Evolutionary conservation across 169 alveolate genomes (phyloP), one percentile per base, ranked within the genome.

Genomic region (Neospora caninum): DNA sequence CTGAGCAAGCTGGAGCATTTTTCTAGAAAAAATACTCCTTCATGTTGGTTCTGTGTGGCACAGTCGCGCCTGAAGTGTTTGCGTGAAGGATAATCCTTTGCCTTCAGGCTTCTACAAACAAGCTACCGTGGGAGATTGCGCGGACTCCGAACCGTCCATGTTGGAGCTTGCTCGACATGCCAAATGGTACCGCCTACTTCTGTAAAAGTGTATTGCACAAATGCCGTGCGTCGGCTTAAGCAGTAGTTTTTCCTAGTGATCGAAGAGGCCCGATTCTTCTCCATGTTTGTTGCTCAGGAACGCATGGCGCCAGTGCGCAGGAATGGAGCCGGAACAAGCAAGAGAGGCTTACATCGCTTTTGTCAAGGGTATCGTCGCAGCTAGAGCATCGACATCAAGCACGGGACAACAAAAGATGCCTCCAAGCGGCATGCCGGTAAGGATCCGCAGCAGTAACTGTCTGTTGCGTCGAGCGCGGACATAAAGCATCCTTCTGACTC

Each of bases 31-130:
- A 49, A 49, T 49, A 13, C 18, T 49, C 58, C 58, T 49, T 49
- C 58, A 13, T 49, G 58, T 49, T 13, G 18, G 18, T 0, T 49
- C 58, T 13, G 58, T 49, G 58, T 49, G 58, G 58, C 58, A 49
- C 58, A 49, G 0, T 13, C 58, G 58, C 58, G 4, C 58, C 58
- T 49, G 58, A 49, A 49, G 58, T 49, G 9, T 49, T 0, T 49
- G 58, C 58, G 58, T 49, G 18, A 49, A 13, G 58, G 18, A 49
- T 13, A 49, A 49, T 49, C 16, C 39, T 70, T 20, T 78, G 43
- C 43, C 43, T 39, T 64, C 94, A 92, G 94, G 94, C 53, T 45
- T 92, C 78, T 92, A 64, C 92, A 92, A 92, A 34, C 94, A 92
- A 38, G 94, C 94, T 20, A 80, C 91, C 39, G 88, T 70, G 88